Conservation (phyloP, 768 basidiomycete species). For the Serpula lacrymans region DNA sequence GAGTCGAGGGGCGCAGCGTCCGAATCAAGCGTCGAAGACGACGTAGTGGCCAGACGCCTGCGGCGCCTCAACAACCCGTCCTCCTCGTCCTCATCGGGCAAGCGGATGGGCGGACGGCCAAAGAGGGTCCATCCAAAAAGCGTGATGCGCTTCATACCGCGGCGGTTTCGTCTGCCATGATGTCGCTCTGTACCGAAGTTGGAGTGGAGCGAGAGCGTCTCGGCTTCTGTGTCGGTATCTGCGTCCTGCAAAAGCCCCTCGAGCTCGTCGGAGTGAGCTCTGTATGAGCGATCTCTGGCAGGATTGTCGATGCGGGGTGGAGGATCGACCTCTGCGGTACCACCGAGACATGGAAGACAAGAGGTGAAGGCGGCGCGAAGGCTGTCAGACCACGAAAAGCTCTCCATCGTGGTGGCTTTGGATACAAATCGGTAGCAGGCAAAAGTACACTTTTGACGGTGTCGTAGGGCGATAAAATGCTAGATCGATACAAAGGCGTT, state of each 20-base stretch:
- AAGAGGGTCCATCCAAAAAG: constrained; percentile 69
- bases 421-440: not conserved
- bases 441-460: not conserved
- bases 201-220: constrained; percentile 65
- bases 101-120: constrained; percentile 57
- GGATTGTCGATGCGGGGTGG: constrained; percentile 9
- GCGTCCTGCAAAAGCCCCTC: constrained; percentile 48
- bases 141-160: constrained; percentile 40
- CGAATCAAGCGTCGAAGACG: constrained; percentile 56
- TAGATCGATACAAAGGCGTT: not conserved
- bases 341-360: constrained; percentile 56
- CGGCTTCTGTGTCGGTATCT: constrained; percentile 52
- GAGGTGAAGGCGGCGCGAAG: constrained; percentile 54
- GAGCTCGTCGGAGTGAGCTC: constrained; percentile 35
- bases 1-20: constrained; percentile 67
- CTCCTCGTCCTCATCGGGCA: constrained; percentile 55
- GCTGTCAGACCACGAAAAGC: constrained; percentile 62
- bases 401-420: constrained; percentile 30
- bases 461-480: not conserved
- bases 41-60: constrained; percentile 21
- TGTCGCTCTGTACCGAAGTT: constrained; percentile 42
- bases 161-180: constrained; percentile 31
- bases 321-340: constrained; percentile 38
- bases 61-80: constrained; percentile 14
- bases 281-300: constrained; percentile 23